Conservation (phyloP, 306 rosid species). For the Mimosa pudica region DNA sequence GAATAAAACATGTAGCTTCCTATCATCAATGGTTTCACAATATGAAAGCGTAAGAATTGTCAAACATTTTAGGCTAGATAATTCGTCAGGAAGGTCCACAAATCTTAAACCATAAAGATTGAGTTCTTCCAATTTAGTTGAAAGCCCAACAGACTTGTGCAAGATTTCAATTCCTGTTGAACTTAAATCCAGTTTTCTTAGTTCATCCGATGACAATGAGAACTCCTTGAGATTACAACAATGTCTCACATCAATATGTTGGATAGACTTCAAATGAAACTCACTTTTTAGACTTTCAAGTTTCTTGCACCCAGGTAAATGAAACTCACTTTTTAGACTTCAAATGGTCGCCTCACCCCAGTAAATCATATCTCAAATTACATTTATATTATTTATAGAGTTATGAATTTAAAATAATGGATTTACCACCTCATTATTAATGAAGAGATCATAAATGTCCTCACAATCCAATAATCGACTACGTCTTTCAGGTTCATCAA, state of each 20-base stretch:
- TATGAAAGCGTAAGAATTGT: background rate
- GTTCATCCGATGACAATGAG: background rate
- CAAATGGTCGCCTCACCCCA: conserved; percentile 1
- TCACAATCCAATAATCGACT: conserved; percentile 13
- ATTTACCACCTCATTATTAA: background rate
- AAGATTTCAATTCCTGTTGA: background rate
- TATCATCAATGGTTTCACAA: background rate
- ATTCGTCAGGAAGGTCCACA: background rate
- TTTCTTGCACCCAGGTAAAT: background rate
- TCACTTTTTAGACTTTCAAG: background rate
- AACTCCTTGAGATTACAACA: conserved; percentile 3
- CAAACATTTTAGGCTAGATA: background rate
- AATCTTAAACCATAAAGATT: background rate
- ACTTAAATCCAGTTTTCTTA: too few species aligned
- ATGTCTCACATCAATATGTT: background rate
- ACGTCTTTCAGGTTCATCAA: background rate
- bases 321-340: background rate
- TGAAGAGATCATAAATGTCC: background rate
- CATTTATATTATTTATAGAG: background rate
- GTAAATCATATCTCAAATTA: background rate
- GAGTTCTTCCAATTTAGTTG: background rate
- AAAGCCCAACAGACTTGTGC: background rate
- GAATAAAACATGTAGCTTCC: background rate
- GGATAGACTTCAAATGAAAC: background rate
- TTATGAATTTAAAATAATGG: background rate